Base-by-base conservation (phyloP, 2,329 filamentous ascomycete species). In the Dryadomyces sulphureus region DNA sequence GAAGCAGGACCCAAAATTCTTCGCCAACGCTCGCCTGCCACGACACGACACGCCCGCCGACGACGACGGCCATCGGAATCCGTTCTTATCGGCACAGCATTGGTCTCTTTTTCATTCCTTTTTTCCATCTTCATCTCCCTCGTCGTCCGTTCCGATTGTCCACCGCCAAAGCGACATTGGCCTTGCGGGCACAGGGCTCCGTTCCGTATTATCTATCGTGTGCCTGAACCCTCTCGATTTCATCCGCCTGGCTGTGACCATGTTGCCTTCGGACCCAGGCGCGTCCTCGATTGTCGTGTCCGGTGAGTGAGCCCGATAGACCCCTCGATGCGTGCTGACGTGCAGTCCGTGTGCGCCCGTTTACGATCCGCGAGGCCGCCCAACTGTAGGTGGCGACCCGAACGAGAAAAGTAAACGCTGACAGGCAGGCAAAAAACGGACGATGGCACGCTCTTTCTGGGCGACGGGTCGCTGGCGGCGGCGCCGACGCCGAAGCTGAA, bases 401-500 rank as follows among this genome's bases (percentile, higher is more conserved):
- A 7, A 30, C 27, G 27, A 7, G 7, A 7, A 30, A 7, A 7
- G 7, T 30, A n/a, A 16, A n/a, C 2, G 7, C 41, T 43, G 27
- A 35, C 41, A 7, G 2, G 7, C 19, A 45, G 43, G 14, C 43
- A 45, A 45, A 77, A 72, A 59, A 75, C 65, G 57, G 90, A 98
- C 56, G 90, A 95, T 62, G 80, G 81, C 45, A 88, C 86, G 5
- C 64, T 94, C 34, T 98, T 98, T 60, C 75, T 98, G n/a, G 92
- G 92, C 50, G 92, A 98, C 62, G 92, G 92, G 49, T 96, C 90
- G 17, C 72, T 98, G 47, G 92, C 92, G n/a, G 84, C 78, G 40
- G 81, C 75, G 14, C 88, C 90, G 1, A 75, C 86, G 1, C 89
- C 89, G 1, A 94, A 90, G 59, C 73, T 94, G 27, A 78, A 82